Conservation (phyloP, 2,329 filamentous ascomycete genomes). For the Tolypocladium guangdongense region DNA sequence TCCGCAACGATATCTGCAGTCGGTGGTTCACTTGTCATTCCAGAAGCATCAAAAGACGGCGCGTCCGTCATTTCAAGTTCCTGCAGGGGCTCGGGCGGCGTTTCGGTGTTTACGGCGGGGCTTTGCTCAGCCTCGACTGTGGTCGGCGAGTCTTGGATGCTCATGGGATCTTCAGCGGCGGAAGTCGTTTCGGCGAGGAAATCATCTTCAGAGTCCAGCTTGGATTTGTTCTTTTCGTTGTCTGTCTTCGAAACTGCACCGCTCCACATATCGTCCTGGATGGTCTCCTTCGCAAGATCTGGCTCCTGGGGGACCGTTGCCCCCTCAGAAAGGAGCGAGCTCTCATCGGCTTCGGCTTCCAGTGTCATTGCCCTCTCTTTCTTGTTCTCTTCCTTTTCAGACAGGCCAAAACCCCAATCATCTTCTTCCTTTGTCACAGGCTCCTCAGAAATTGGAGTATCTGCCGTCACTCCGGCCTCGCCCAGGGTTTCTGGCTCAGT, state of each 20-base stretch:
- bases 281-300: slow-evolving; percentile 3
- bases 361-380: slow-evolving; percentile 7
- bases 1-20: not conserved
- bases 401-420: slow-evolving; percentile 4
- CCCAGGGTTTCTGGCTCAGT: slow-evolving; percentile 6
- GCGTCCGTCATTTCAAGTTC: not conserved
- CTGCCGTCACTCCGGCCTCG: slow-evolving; percentile 4
- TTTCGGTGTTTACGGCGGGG: not conserved
- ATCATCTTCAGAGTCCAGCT: slow-evolving; percentile 2
- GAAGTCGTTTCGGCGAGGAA: slow-evolving; percentile 1
- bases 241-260: slow-evolving; percentile 13
- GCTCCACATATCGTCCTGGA: slow-evolving; percentile 2
- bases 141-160: not conserved
- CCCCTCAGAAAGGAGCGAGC: slow-evolving; percentile 5
- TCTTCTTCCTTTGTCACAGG: slow-evolving; percentile 3
- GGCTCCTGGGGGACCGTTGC: slow-evolving; percentile 3
- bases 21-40: not conserved
- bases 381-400: slow-evolving; percentile 22
- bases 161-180: not conserved
- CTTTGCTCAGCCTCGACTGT: not conserved
- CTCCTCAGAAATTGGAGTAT: not conserved
- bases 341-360: slow-evolving; percentile 6
- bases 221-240: slow-evolving; percentile 14
- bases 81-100: not conserved
- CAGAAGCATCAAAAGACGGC: not conserved